Conservation (phyloP, 2,329 filamentous ascomycete genomes). For the Diplodia corticola region DNA sequence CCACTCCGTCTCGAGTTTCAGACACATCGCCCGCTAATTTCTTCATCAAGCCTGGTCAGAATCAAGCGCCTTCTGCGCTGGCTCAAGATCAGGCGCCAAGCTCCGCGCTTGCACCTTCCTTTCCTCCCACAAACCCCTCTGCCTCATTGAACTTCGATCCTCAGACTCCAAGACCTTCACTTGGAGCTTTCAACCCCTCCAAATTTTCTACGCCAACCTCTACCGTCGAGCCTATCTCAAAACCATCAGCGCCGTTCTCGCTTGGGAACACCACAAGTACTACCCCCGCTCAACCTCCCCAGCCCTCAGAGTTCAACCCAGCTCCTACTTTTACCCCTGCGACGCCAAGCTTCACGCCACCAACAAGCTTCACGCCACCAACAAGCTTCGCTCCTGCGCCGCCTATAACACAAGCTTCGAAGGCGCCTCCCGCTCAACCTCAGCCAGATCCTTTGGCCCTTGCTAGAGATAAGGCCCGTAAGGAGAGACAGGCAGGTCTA, state of each 20-base stretch:
- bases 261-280: neutral
- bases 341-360: neutral
- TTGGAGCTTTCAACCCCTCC: slow-evolving; percentile 17
- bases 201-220: slow-evolving; percentile 10
- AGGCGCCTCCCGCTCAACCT: neutral
- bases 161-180: neutral
- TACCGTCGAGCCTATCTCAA: neutral
- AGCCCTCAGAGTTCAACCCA: neutral
- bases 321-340: neutral
- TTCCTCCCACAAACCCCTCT: neutral
- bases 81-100: neutral
- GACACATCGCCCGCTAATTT: neutral
- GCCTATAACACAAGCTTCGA: neutral
- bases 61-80: neutral
- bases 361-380: neutral
- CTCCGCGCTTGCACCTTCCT: neutral
- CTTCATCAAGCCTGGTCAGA: neutral
- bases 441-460: neutral
- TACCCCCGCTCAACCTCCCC: neutral
- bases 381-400: neutral
- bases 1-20: neutral
- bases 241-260: neutral
- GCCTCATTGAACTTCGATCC: neutral
- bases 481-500: neutral
- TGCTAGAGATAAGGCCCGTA: neutral